phyloP scores from a whole-genome alignment of 2,329 filamentous ascomycete species.

The Ceratocystis colombiana region DNA sequence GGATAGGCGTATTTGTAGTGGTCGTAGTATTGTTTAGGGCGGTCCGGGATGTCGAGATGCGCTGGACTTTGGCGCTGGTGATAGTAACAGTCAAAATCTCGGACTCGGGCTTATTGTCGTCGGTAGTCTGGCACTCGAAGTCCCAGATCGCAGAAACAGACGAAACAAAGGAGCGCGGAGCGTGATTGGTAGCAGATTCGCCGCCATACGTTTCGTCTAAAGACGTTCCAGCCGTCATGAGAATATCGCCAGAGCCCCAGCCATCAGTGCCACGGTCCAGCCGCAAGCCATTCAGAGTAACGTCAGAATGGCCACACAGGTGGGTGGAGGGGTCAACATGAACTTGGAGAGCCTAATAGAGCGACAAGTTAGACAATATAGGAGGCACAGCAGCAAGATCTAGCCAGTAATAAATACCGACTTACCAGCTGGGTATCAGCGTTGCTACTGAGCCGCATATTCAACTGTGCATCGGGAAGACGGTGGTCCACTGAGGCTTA shows the following conservation, averaged over 20 bases:
- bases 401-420: conserved; percentile 14
- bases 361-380: not conserved
- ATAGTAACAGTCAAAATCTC: conserved; percentile 24
- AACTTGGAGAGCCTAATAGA: conserved; percentile 19
- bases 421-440: conserved; percentile 21
- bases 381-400: not conserved
- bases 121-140: conserved; percentile 20
- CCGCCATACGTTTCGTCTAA: not conserved
- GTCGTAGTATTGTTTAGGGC: conserved; percentile 17
- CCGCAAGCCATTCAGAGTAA: conserved; percentile 17
- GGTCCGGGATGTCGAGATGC: conserved; percentile 16
- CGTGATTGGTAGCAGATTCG: not conserved
- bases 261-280: conserved; percentile 18
- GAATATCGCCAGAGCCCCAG: conserved; percentile 21
- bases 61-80: conserved; percentile 18
- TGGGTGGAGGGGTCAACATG: conserved; percentile 16
- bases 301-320: conserved; percentile 22
- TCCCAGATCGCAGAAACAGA: conserved; percentile 22
- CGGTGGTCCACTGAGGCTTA: not conserved
- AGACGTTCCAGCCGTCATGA: not conserved
- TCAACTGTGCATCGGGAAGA: conserved; percentile 25
- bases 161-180: not conserved
- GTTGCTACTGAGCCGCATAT: conserved; percentile 23
- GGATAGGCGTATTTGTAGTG: conserved; percentile 14
- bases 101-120: conserved; percentile 14